These are phyloP conservation scores for Mortierella sp. DNA, from an alignment of 371 early-diverging fungal species.

Conservation along the genomic window DNA sequence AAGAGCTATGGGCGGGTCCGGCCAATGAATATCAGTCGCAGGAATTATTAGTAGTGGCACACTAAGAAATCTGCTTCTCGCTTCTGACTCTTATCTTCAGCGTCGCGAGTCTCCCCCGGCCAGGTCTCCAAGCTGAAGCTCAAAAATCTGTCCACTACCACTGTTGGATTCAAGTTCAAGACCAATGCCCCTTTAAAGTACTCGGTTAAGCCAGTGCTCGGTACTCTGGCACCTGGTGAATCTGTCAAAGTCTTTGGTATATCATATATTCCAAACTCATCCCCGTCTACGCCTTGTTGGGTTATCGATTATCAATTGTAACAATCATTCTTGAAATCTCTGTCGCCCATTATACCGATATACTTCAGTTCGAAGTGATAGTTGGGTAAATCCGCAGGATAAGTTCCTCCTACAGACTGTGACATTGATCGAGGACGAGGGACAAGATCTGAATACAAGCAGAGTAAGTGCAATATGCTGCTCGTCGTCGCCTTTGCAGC, in stretches of 20 bases:
- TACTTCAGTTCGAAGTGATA: conserved; percentile 32
- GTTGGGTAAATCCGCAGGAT: conserved; percentile 51
- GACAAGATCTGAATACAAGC: conserved; percentile 3
- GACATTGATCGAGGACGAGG: conserved; percentile 19
- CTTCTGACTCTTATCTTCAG: conserved; percentile 12
- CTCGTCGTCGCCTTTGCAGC: background rate
- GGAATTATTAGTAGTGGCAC: too few species aligned
- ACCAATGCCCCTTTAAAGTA: conserved; percentile 73
- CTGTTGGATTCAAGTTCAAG: conserved; percentile 72
- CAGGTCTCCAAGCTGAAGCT: conserved; percentile 53
- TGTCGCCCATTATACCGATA: too few species aligned
- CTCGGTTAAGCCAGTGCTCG: conserved; percentile 68
- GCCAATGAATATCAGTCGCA: too few species aligned
- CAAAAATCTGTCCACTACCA: conserved; percentile 53
- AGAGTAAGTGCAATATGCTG: conserved; percentile 9
- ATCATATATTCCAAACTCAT: background rate
- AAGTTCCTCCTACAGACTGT: conserved; percentile 40
- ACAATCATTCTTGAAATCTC: too few species aligned
- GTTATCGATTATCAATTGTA: too few species aligned
- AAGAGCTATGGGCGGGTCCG: too few species aligned
- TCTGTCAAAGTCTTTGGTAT: conserved; percentile 65
- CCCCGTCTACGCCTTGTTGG: background rate
- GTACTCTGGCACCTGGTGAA: conserved; percentile 58
- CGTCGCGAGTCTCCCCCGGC: conserved; percentile 28
- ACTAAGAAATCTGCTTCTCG: conserved; percentile 14